Base-by-base conservation (phyloP, 2,329 filamentous ascomycete species). In the Pseudopithomyces chartarum region DNA sequence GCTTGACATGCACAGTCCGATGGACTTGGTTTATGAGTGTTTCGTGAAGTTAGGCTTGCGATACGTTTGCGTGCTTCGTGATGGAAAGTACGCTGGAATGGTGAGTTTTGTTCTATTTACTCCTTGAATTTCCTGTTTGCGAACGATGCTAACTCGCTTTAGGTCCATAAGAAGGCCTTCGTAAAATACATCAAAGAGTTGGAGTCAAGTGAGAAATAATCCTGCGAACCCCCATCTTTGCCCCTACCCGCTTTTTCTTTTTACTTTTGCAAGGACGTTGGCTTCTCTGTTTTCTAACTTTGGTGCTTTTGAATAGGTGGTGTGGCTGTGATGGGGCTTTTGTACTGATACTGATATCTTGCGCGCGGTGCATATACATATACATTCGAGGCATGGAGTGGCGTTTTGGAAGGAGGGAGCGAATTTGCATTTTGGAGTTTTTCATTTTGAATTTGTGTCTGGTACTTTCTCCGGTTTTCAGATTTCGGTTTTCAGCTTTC, bases 101-200 rank as follows among this genome's bases (percentile, higher is more conserved):
- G 92, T 96, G 76, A 80, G 87, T 33, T 79, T 13, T 40, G 5
- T 61, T 5, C 8, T 19, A 22, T 15, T 23, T 10, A 19, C 29
- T 17, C 26, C n/a, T 7, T 29, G 13, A 13, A 38, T 13, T 38
- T n/a, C 6, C 4, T 29, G 20, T 4, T 10, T n/a, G 19, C 13
- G 19, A 12, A 12, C 45, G 12, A 19, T 46, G 19, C 15, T 55
- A 39, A 55, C 53, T 46, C 11, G n/a, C 20, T 20, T 36, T 54
- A 91, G 88, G 85, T 89, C 49, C 95, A 99, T 77, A 98, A 98
- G 81, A 99, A 99, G 81, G 89, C 87, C 3, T 98, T 99, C 79
- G 94, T 97, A 57, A 93, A 91, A 75, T 97, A 96, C 73, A 89
- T 96, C 76, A 91, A 93, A 64, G 90, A 96, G 70, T 79, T 93